Conservation (phyloP, 2,329 filamentous ascomycete species). For the Cordyceps farinosa region DNA sequence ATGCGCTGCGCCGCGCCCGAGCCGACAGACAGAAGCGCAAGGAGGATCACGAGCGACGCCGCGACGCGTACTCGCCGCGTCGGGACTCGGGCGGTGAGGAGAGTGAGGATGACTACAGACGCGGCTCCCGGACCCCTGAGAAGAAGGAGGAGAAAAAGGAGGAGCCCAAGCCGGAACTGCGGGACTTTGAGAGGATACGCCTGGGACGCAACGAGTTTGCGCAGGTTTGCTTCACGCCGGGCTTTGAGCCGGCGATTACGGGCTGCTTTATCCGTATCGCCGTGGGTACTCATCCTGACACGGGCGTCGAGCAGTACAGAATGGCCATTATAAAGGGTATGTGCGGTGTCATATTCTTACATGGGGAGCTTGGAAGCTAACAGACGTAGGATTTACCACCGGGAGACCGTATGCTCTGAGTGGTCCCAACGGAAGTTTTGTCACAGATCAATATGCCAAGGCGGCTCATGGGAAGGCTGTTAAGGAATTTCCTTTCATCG, state of each 20-base stretch:
- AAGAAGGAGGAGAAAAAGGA: constrained; percentile 57
- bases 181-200: constrained; percentile 79
- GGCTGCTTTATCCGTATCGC: constrained; percentile 85
- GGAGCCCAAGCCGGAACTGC: constrained; percentile 66
- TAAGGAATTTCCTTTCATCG: constrained; percentile 84
- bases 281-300: constrained; percentile 71
- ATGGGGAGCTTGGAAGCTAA: constrained; percentile 20
- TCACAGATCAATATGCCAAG: constrained; percentile 80
- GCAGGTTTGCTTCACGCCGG: constrained; percentile 88
- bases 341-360: constrained; percentile 17
- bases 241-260: constrained; percentile 75
- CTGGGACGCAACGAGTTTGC: constrained; percentile 84
- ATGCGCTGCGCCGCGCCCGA: constrained; percentile 59
- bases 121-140: constrained; percentile 51
- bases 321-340: constrained; percentile 84
- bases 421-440: constrained; percentile 70
- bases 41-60: constrained; percentile 57
- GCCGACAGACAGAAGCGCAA: constrained; percentile 54
- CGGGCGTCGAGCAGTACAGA: constrained; percentile 74
- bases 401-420: constrained; percentile 82
- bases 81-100: constrained; percentile 56
- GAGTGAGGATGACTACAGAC: constrained; percentile 72
- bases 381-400: constrained; percentile 63
- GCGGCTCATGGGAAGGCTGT: constrained; percentile 79
- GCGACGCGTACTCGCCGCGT: constrained; percentile 45